These are phyloP conservation scores for Tetrahymena borealis DNA, from an alignment of 73 alveolate genomes.

Conservation along the genomic window DNA sequence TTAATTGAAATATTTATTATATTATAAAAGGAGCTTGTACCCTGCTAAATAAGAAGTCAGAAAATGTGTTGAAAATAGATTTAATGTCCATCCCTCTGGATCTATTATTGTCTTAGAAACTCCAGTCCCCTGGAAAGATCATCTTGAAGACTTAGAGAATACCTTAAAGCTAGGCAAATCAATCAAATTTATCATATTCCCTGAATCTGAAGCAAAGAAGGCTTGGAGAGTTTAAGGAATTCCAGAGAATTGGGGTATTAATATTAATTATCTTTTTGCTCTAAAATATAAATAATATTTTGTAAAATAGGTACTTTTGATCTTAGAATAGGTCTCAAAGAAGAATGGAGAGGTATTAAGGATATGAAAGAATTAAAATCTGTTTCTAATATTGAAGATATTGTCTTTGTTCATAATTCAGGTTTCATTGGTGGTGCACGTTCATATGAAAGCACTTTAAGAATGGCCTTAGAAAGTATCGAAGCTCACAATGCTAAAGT, in stretches of 20 bases:
- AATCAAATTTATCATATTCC: constrained; percentile 67
- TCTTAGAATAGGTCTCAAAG: constrained; percentile 61
- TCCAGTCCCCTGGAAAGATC: constrained; percentile 84
- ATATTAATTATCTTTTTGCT: not conserved
- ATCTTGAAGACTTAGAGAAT: constrained; percentile 65
- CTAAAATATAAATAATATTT: not conserved
- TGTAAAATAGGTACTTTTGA: constrained; percentile 49
- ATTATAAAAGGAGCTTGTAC: constrained; percentile 34
- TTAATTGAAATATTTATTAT: not conserved
- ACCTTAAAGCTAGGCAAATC: constrained; percentile 48
- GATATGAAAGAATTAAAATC: constrained; percentile 56
- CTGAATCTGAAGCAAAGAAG: constrained; percentile 48
- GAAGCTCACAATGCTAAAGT: not conserved
- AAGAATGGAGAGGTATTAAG: constrained; percentile 83
- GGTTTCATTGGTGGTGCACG: constrained; percentile 88
- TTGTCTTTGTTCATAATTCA: constrained; percentile 73
- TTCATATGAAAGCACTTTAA: constrained; percentile 56
- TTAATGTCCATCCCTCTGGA: constrained; percentile 52
- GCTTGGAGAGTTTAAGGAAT: constrained; percentile 69
- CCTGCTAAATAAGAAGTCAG: constrained; percentile 68
- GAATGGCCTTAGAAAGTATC: constrained; percentile 52
- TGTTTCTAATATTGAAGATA: constrained; percentile 55
- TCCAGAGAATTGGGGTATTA: constrained; percentile 10
- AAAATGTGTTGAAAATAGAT: constrained; percentile 57
- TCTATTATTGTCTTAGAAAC: constrained; percentile 46